A percentile compares a stretch with the other conserved stretches of the same genome.
phyloP scores from a whole-genome alignment of 306 rosid genomes.

The Begonia masoniana region DNA sequence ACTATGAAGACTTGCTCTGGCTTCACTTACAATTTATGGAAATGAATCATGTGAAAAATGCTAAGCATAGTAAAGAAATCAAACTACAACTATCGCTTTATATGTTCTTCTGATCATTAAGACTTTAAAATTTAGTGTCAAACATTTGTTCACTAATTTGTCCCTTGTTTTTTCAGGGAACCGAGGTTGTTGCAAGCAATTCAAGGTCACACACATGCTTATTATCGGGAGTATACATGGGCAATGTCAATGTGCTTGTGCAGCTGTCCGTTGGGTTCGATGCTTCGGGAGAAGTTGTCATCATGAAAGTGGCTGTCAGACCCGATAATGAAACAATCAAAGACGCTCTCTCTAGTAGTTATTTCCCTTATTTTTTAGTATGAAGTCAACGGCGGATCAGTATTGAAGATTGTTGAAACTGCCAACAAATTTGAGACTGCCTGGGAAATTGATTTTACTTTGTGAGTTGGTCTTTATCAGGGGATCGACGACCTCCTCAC shows the following conservation, averaged over 20 bases:
- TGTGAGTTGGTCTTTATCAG: conserved; percentile 5
- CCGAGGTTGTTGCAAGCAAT: conserved; percentile 77
- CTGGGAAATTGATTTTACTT: neutral
- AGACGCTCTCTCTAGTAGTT: conserved; percentile 14
- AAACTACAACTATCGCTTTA: too few species aligned
- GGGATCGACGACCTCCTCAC: conserved; percentile 28
- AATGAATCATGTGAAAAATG: too few species aligned
- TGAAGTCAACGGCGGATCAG: conserved; percentile 7
- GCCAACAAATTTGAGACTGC: neutral
- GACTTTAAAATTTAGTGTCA: neutral
- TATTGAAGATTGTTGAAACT: neutral
- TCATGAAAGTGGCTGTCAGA: conserved; percentile 84
- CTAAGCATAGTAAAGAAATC: too few species aligned
- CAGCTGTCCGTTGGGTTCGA: conserved; percentile 82
- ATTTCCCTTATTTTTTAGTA: conserved; percentile 2
- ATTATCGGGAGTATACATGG: conserved; percentile 76
- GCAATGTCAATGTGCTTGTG: conserved; percentile 76
- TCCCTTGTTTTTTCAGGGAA: conserved; percentile 41
- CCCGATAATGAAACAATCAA: conserved; percentile 65
- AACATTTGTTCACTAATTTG: neutral
- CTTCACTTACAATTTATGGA: too few species aligned
- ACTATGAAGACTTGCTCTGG: too few species aligned
- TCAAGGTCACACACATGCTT: conserved; percentile 86
- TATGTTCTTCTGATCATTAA: too few species aligned
- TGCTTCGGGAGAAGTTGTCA: conserved; percentile 81